phyloP scores from a whole-genome alignment of 1,284 basidiomycete species.

The Coniferiporia sulphurascens region DNA sequence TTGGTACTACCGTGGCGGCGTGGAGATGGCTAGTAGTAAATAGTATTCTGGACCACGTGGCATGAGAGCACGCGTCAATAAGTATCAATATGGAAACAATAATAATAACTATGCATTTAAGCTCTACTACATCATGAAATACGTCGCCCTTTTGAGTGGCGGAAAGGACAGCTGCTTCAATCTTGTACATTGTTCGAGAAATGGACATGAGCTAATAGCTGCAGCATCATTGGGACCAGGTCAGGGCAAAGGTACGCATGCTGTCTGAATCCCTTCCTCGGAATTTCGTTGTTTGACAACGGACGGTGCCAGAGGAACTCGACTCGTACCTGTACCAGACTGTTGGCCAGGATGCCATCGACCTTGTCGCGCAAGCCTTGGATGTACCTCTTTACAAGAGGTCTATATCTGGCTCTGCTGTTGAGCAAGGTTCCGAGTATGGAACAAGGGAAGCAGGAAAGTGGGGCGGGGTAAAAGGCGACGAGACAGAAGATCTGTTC shows the following conservation, averaged over 20 bases:
- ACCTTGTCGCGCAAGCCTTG: slow-evolving; percentile 82
- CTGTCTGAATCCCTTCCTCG: slow-evolving; percentile 11
- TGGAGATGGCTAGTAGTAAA: no score
- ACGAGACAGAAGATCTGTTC: slow-evolving; percentile 96
- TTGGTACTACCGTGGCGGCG: no score
- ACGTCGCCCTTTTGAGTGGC: slow-evolving; percentile 92
- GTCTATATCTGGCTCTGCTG: slow-evolving; percentile 75
- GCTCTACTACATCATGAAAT: slow-evolving; percentile 68
- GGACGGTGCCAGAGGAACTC: slow-evolving; percentile 86
- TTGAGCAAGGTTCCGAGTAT: slow-evolving; percentile 85
- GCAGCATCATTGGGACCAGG: slow-evolving; percentile 86
- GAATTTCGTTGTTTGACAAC: slow-evolving; percentile 20
- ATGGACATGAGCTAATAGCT: slow-evolving; percentile 87
- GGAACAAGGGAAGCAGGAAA: slow-evolving; percentile 53
- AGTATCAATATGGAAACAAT: background rate
- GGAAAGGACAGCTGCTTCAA: slow-evolving; percentile 99
- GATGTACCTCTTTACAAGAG: slow-evolving; percentile 83
- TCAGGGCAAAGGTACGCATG: slow-evolving; percentile 74
- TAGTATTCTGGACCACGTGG: no score
- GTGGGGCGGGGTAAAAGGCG: slow-evolving; percentile 56
- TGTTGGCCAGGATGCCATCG: slow-evolving; percentile 92
- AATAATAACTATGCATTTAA: no score
- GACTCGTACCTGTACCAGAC: slow-evolving; percentile 99
- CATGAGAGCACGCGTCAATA: no score
- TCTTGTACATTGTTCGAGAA: slow-evolving; percentile 80